Conservation (phyloP, 2,329 filamentous ascomycete species). For the Daldinia sp. region DNA sequence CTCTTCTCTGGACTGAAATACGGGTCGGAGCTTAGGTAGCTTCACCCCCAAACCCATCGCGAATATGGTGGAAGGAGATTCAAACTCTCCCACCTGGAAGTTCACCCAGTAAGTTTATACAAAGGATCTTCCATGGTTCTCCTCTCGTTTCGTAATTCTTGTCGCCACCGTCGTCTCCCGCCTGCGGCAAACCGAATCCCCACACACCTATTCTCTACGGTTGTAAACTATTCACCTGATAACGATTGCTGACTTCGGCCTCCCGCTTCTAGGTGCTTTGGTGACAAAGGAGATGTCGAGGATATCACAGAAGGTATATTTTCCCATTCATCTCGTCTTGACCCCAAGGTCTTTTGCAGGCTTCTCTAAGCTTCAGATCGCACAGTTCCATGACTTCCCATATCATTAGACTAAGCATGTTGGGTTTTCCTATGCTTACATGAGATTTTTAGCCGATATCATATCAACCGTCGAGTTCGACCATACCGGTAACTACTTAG, state of each 20-base stretch:
- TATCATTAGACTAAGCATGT: neutral
- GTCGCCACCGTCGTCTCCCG: neutral
- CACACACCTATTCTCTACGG: neutral
- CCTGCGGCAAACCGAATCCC: neutral
- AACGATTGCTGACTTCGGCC: conserved; percentile 37
- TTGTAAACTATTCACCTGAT: neutral
- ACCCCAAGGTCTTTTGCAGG: neutral
- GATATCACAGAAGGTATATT: conserved; percentile 92
- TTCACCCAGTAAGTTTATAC: conserved; percentile 86
- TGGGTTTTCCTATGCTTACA: conserved; percentile 40
- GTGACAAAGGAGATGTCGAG: conserved; percentile 99
- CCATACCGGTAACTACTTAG: conserved; percentile 87
- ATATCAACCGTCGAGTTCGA: conserved; percentile 93
- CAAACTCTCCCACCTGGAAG: conserved; percentile 97
- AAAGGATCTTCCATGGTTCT: conserved; percentile 18
- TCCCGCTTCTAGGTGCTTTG: conserved; percentile 80
- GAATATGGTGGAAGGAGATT: conserved; percentile 96
- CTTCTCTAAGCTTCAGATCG: neutral
- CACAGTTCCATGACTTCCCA: neutral
- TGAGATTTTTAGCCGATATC: conserved; percentile 73
- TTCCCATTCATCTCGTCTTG: neutral
- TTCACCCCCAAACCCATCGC: conserved; percentile 43
- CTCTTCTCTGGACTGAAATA: conserved; percentile 16
- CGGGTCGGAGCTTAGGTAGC: conserved; percentile 37
- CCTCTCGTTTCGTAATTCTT: conserved; percentile 23